A percentile compares a stretch with the other conserved stretches of the same genome.
phyloP scores from a whole-genome alignment of 164 flowering plant genomes.

The Stephania cephalantha region DNA sequence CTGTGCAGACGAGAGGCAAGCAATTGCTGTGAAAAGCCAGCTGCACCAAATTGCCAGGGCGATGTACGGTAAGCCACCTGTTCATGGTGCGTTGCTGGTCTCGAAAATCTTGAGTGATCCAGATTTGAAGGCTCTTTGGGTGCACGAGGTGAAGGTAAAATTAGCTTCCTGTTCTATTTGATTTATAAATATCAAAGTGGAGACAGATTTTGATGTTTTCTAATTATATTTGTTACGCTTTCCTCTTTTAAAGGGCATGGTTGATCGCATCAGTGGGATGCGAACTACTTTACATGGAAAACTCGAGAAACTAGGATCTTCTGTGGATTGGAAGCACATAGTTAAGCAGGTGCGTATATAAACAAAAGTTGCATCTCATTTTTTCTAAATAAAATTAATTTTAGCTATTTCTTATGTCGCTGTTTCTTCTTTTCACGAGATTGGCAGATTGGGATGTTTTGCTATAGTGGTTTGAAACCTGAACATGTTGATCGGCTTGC shows the following conservation, averaged over 20 bases:
- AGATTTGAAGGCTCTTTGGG: conserved; percentile 76
- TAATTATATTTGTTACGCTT: not conserved
- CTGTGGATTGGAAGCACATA: conserved; percentile 91
- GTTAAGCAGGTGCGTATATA: conserved; percentile 61
- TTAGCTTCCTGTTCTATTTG: not conserved
- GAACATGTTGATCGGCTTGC: conserved; percentile 91
- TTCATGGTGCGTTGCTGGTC: conserved; percentile 88
- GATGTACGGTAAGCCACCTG: conserved; percentile 95
- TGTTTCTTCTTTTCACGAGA: not conserved
- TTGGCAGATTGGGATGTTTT: conserved; percentile 91
- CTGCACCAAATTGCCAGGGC: conserved; percentile 94
- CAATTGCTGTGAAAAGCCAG: conserved; percentile 87
- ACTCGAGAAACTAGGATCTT: conserved; percentile 76
- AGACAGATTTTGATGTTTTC: not conserved
- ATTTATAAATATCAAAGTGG: not conserved
- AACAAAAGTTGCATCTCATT: too few species aligned
- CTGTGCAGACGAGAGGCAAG: conserved; percentile 89
- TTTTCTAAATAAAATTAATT: not conserved
- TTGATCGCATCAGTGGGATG: conserved; percentile 92
- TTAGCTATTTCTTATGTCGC: not conserved
- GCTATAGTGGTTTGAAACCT: conserved; percentile 90
- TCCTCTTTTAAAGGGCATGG: conserved; percentile 59
- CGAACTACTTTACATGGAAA: conserved; percentile 65
- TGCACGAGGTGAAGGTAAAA: conserved; percentile 86
- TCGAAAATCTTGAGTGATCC: conserved; percentile 81